These are phyloP conservation scores for Stephanodiscus triporus DNA, from an alignment of 108 stramenopile species.

Conservation along the genomic window DNA sequence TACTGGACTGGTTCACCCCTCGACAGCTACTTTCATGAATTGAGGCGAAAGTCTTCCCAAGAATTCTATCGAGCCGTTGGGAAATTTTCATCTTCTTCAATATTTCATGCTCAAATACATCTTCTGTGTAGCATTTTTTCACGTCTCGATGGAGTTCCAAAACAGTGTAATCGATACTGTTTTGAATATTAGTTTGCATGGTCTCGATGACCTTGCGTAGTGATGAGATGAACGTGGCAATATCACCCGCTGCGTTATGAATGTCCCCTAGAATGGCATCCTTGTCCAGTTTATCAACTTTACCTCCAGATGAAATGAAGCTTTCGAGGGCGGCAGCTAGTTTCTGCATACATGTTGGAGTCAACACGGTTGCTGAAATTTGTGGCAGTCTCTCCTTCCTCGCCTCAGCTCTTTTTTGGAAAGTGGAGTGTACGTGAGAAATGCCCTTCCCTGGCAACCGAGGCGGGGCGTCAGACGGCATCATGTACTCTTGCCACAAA, in stretches of 20 bases:
- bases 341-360: conserved; percentile 54
- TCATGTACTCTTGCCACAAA: conserved; percentile 85
- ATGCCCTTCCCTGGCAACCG: conserved; percentile 45
- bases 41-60: conserved; percentile 75
- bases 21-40: conserved; percentile 77
- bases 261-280: conserved; percentile 63
- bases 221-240: conserved; percentile 33
- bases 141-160: conserved; percentile 65
- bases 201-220: conserved; percentile 23
- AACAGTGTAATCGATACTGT: conserved; percentile 63
- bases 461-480: conserved; percentile 72
- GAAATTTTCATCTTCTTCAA: conserved; percentile 58
- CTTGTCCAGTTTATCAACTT: conserved; percentile 70
- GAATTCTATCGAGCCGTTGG: conserved; percentile 68
- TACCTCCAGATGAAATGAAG: conserved; percentile 68
- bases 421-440: conserved; percentile 49
- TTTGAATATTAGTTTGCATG: conserved; percentile 35
- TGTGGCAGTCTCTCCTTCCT: conserved; percentile 63
- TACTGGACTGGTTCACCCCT: conserved; percentile 86
- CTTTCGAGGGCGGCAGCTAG: conserved; percentile 46
- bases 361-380: conserved; percentile 71
- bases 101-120: conserved; percentile 65
- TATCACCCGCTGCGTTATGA: conserved; percentile 45
- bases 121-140: conserved; percentile 72
- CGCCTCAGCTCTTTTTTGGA: conserved; percentile 57